Evolutionary conservation across 2,329 filamentous ascomycete species (phyloP).

Genomic region (Talaromyces sp.): DNA sequence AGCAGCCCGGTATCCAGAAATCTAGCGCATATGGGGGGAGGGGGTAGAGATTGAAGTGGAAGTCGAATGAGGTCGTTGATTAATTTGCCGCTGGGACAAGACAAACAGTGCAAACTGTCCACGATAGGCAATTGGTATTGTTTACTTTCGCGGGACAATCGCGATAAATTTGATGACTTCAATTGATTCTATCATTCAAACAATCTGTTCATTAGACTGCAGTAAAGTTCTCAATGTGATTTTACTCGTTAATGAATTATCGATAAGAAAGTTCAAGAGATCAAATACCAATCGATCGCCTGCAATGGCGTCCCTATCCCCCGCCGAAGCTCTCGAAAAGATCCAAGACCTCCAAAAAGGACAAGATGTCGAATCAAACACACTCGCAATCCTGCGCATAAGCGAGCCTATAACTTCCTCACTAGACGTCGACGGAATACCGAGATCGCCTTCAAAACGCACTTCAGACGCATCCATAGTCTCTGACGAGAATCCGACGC

Average conservation of each 20-base stretch:
- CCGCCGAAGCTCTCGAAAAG: constrained; percentile 32
- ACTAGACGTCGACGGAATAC: constrained; percentile 25
- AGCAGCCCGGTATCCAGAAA: background rate
- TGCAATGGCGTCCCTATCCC: constrained; percentile 22
- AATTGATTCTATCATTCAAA: background rate
- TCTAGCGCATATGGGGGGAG: background rate
- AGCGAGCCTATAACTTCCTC: constrained; percentile 66
- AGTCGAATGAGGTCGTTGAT: background rate
- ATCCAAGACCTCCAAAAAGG: constrained; percentile 46
- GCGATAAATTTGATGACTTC: background rate
- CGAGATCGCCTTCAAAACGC: constrained; percentile 47
- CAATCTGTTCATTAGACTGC: too few relatives aligned
- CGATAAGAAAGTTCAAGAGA: too few relatives aligned
- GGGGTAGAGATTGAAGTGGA: background rate
- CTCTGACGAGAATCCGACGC: constrained; percentile 64
- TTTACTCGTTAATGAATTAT: too few relatives aligned
- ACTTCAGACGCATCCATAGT: constrained; percentile 70
- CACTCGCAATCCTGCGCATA: constrained; percentile 70
- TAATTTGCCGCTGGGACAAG: background rate
- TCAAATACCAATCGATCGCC: background rate
- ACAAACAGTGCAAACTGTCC: constrained; percentile 21
- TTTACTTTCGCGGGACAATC: background rate
- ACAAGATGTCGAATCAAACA: constrained; percentile 28
- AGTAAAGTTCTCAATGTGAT: too few relatives aligned
- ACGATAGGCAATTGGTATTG: constrained; percentile 13